Conservation (phyloP, 2,329 filamentous ascomycete species). For the Colletotrichum costaricense region DNA sequence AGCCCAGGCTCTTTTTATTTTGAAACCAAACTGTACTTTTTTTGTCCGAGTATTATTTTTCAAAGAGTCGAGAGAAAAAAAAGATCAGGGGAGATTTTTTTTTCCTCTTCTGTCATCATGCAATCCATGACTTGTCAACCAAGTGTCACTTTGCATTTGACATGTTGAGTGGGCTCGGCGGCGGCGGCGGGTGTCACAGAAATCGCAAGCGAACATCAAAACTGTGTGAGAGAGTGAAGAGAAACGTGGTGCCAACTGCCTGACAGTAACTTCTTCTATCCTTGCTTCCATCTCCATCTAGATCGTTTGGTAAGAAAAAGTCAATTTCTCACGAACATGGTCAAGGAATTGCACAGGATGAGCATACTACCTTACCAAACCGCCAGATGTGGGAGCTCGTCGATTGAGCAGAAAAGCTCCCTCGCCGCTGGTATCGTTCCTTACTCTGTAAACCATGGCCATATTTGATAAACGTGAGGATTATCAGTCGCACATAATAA, state of each 20-base stretch:
- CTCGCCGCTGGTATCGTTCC: background rate
- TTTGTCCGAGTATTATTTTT: background rate
- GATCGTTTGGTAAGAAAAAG: no score
- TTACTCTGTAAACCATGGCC: background rate
- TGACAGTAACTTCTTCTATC: background rate
- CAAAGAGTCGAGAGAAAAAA: background rate
- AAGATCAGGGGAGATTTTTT: no score
- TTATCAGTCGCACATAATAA: background rate
- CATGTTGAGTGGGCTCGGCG: background rate
- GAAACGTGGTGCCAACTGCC: background rate
- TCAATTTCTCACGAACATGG: background rate
- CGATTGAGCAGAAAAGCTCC: background rate
- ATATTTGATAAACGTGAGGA: background rate
- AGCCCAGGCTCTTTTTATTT: background rate
- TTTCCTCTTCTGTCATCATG: background rate
- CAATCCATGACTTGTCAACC: background rate
- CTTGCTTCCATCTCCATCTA: background rate
- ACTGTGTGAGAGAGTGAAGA: background rate
- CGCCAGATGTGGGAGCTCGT: background rate
- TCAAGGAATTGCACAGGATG: background rate
- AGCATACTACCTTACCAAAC: no score
- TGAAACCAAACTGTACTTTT: slow-evolving; percentile 28
- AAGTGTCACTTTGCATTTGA: background rate
- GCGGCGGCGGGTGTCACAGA: background rate
- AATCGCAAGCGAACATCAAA: background rate